Base-by-base conservation (phyloP, 148 eudicot genomes). In the Arbutus unedo region DNA sequence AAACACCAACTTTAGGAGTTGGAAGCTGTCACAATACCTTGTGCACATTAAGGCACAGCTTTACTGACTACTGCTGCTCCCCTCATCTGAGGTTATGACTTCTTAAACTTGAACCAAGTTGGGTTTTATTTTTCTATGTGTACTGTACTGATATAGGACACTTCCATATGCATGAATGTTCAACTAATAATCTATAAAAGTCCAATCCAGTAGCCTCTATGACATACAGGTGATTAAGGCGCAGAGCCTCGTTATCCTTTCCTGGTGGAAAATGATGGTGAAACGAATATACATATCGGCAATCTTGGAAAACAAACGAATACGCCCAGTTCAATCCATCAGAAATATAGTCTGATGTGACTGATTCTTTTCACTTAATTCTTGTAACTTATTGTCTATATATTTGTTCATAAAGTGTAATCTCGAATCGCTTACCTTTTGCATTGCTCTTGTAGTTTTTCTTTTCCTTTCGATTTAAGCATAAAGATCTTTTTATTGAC, bases 401-500 rank as follows among this genome's bases (percentile, higher is more conserved):
- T 74, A 73, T 47, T 48, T 47, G 13, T n/a, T 47, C 77, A 9
- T n/a, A 74, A n/a, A 74, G 77, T 44, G 51, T 66, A 4, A 25
- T 15, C 25, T 19, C 25, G 11, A 9, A 18, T 55, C 6, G 11
- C 73, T 68, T 45, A 59, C 54, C 43, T 49, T 47, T 79, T 79
- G 45, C 6, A 19, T 68, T 83, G 41, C 23, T 78, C 9, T 49
- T 78, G 8, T 31, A 15, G 44, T 43, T 70, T 49, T 55, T 85
- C 56, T 68, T 10, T 18, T 31, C 70, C 43, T 25, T 66, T 43
- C 43, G 0, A 23, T 79, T 71, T 45, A 57, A 49, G 6, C 6
- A 1, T 45, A 48, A 45, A 38, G 4, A 4, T 78, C 25, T 55
- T 13, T 54, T 56, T 83, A 38, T 53, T 73, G 47, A 18, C 94